These are phyloP conservation scores for Naganishia albida DNA, from an alignment of 1,284 basidiomycete genomes.

Conservation along the genomic window DNA sequence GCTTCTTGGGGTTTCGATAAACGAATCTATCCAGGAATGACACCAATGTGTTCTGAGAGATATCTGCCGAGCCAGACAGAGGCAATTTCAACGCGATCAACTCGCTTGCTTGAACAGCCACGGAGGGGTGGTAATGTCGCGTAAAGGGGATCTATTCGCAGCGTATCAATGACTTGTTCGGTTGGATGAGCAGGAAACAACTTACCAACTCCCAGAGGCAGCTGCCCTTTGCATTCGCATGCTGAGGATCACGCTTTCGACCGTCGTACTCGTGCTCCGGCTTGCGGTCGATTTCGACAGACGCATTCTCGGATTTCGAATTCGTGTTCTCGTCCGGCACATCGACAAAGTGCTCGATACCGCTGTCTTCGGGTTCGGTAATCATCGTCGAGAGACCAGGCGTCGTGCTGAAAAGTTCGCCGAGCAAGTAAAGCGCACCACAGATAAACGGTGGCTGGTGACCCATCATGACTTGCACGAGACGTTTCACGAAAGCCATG, in stretches of 20 bases:
- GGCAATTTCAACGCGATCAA: constrained; percentile 64
- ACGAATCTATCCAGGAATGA: constrained; percentile 89
- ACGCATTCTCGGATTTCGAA: constrained; percentile 31
- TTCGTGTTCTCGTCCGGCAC: constrained; percentile 42
- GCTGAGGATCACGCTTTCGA: constrained; percentile 87
- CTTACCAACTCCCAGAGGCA: constrained; percentile 86
- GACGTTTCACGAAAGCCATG: constrained; percentile 80
- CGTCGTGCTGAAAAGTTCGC: constrained; percentile 71
- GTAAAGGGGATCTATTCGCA: constrained; percentile 68
- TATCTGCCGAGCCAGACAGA: constrained; percentile 79
- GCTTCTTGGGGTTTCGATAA: constrained; percentile 95
- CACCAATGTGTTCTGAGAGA: constrained; percentile 87
- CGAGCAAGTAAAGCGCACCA: constrained; percentile 71
- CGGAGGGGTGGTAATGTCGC: constrained; percentile 86
- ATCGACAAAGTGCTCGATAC: constrained; percentile 59
- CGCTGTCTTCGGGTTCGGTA: constrained; percentile 56
- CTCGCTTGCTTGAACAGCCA: constrained; percentile 82
- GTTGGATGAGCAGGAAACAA: constrained; percentile 23
- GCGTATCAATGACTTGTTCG: background rate
- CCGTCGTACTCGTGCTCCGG: constrained; percentile 66
- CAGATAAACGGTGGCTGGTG: constrained; percentile 85
- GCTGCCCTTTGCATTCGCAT: constrained; percentile 76
- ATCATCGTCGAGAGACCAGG: constrained; percentile 72
- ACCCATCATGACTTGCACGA: constrained; percentile 78
- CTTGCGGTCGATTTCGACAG: constrained; percentile 34